These are phyloP conservation scores for Pichia manshurica DNA, from an alignment of 805 yeast genomes.

Conservation along the genomic window DNA sequence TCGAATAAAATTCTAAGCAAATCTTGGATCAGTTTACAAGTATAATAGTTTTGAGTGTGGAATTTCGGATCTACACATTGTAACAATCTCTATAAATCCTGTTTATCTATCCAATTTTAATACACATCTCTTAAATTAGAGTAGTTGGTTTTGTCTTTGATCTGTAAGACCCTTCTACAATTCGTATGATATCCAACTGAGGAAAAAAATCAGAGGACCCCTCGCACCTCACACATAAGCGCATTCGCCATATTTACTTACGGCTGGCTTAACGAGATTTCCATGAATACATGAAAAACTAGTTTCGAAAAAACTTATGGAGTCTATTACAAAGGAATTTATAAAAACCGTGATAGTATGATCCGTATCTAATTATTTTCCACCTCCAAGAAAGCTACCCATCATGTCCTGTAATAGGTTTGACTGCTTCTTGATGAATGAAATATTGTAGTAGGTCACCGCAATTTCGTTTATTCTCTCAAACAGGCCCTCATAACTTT, in stretches of 20 bases:
- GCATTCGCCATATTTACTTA: too few relatives aligned
- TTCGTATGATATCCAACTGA: too few relatives aligned
- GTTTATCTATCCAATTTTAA: not conserved
- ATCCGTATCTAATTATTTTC: conserved; percentile 8
- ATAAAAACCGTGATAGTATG: too few relatives aligned
- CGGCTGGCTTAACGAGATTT: too few relatives aligned
- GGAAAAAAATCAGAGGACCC: not conserved
- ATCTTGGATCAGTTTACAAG: not conserved
- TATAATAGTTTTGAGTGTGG: not conserved
- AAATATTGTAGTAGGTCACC: conserved; percentile 25
- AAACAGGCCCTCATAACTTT: conserved; percentile 18
- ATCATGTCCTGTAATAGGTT: conserved; percentile 69
- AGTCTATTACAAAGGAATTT: too few relatives aligned
- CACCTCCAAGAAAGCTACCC: conserved; percentile 58
- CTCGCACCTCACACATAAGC: not conserved
- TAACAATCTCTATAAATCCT: not conserved
- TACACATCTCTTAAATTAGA: not conserved
- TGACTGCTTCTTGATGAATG: conserved; percentile 41
- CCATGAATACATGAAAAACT: too few relatives aligned
- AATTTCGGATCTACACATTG: too few relatives aligned
- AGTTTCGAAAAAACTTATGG: too few relatives aligned
- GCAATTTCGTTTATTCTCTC: conserved; percentile 28
- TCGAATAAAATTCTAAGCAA: not conserved
- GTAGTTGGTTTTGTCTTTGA: too few relatives aligned
- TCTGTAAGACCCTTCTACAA: too few relatives aligned